Evolutionary conservation across 805 yeast species (phyloP).

Genomic region (Debaryomyces tyrocola): DNA sequence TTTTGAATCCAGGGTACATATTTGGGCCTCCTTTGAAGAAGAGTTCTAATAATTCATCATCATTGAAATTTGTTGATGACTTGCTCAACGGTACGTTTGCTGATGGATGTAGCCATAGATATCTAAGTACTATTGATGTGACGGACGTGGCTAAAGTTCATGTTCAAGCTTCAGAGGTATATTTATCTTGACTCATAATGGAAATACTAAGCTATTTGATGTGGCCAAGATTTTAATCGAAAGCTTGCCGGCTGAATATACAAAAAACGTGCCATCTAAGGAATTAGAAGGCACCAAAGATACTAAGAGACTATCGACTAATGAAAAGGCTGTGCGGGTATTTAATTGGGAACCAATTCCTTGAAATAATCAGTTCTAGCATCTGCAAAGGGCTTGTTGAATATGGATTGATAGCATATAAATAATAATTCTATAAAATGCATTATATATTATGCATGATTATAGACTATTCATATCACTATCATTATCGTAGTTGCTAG

Average conservation of each 20-base stretch:
- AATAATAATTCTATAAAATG: too few species aligned
- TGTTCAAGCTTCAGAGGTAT: slow-evolving; percentile 21
- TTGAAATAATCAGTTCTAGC: not conserved
- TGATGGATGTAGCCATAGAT: not conserved
- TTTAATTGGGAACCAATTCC: not conserved
- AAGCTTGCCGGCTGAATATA: not conserved
- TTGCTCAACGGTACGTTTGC: not conserved
- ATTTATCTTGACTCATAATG: not conserved
- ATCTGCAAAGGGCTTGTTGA: not conserved
- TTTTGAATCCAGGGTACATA: not conserved
- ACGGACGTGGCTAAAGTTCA: slow-evolving; percentile 3
- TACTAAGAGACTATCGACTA: not conserved
- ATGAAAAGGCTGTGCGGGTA: not conserved
- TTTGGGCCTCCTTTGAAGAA: not conserved
- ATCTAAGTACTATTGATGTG: slow-evolving; percentile 1
- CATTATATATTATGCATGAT: too few species aligned
- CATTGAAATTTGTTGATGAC: not conserved
- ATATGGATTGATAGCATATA: too few species aligned
- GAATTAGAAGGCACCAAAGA: not conserved
- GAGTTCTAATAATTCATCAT: not conserved
- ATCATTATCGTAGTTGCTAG: too few species aligned
- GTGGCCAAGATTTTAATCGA: not conserved
- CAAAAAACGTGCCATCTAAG: not conserved
- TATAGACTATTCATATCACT: too few species aligned
- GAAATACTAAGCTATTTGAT: not conserved